Evolutionary conservation across 2,329 filamentous ascomycete species (phyloP).

Genomic region (Aureobasidium sp.): DNA sequence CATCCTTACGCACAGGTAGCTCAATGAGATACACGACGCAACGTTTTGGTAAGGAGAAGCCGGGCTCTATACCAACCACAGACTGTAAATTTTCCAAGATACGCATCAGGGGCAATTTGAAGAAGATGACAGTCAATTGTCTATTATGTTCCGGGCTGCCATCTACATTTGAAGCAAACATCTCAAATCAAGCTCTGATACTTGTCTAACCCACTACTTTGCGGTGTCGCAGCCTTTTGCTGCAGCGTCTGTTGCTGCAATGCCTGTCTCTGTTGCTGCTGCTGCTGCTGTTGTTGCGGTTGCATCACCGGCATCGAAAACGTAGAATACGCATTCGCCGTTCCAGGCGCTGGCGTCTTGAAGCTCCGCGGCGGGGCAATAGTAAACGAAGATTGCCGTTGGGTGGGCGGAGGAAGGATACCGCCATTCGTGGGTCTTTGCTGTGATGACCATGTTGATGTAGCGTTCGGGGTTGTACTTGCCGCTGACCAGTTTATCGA

Average conservation of each 20-base stretch:
- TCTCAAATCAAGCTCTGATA: conserved; percentile 51
- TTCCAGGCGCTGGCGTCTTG: conserved; percentile 30
- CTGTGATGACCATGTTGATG: conserved; percentile 15
- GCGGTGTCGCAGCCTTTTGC: conserved; percentile 13
- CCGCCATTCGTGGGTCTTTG: neutral
- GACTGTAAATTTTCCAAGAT: too few species aligned
- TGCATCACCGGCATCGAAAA: conserved; percentile 10
- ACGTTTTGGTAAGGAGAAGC: too few species aligned
- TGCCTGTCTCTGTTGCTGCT: neutral
- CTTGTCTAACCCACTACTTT: conserved; percentile 49
- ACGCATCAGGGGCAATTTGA: neutral
- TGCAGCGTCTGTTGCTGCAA: conserved; percentile 17
- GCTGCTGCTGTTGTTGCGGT: conserved; percentile 12
- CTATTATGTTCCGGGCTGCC: neutral
- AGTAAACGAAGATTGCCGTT: conserved; percentile 44
- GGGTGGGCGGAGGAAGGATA: conserved; percentile 14
- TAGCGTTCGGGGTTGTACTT: conserved; percentile 11
- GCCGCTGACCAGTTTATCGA: conserved; percentile 47
- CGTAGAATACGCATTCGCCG: conserved; percentile 28
- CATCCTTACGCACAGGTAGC: neutral
- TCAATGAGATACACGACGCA: too few species aligned
- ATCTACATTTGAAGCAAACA: neutral
- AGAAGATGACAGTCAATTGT: neutral
- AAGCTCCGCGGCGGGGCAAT: conserved; percentile 46
- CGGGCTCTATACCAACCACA: too few species aligned